Percentiles rank a stretch among this genome's conserved stretches.
Evolutionary conservation across 352 stramenopile genomes (phyloP).

Genomic region (Thalassiosira sp.): DNA sequence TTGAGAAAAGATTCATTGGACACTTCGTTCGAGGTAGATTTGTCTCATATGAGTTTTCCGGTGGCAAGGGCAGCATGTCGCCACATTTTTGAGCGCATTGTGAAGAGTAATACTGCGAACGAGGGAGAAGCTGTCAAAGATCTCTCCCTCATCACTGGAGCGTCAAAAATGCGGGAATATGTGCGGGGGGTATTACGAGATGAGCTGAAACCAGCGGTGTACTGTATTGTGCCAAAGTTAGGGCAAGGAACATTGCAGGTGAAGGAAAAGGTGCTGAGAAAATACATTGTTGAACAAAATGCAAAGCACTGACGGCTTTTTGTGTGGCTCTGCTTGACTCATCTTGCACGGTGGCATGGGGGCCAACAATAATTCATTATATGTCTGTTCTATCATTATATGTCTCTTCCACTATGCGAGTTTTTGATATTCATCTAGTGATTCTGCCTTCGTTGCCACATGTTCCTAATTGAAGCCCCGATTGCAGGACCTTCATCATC

Average conservation of each 20-base stretch:
- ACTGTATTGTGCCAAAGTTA: slow-evolving; percentile 56
- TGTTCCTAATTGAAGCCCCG: too few species aligned
- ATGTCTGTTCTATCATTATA: too few species aligned
- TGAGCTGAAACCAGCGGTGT: slow-evolving; percentile 66
- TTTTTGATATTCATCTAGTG: too few species aligned
- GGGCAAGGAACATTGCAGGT: slow-evolving; percentile 66
- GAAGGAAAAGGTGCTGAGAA: slow-evolving; percentile 41
- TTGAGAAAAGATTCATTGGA: slow-evolving; percentile 65
- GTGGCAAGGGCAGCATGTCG: slow-evolving; percentile 66
- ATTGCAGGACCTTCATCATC: too few species aligned
- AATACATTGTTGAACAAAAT: slow-evolving; percentile 44
- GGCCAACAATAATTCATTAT: too few species aligned
- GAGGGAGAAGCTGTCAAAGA: slow-evolving; percentile 47
- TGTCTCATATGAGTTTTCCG: slow-evolving; percentile 68
- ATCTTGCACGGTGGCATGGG: too few species aligned
- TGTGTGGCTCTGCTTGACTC: too few species aligned
- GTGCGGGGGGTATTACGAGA: slow-evolving; percentile 56
- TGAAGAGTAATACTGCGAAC: not conserved
- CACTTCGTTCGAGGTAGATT: slow-evolving; percentile 65
- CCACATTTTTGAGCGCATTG: slow-evolving; percentile 60
- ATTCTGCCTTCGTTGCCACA: too few species aligned
- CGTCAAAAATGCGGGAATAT: slow-evolving; percentile 68
- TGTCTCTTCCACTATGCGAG: too few species aligned
- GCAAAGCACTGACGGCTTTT: too few species aligned
- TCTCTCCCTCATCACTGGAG: slow-evolving; percentile 75